Evolutionary conservation across 78 protist genomes (phyloP), one percentile per base, ranked within the genome.

Genomic region (Anaeramoeba flamelloides): DNA sequence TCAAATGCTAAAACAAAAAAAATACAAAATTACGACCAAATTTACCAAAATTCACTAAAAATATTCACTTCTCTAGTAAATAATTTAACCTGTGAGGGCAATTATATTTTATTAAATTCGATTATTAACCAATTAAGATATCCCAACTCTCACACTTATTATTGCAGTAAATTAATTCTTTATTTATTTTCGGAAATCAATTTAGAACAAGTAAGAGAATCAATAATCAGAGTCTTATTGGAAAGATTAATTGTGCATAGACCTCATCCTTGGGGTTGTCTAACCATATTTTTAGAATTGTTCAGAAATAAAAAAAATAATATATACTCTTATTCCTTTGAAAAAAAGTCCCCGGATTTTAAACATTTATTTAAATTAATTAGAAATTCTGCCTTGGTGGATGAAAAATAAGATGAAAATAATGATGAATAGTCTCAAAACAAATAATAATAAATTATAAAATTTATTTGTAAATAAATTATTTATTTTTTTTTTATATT

Each of bases 191-290:
- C 17, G 89, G 12, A 90, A 88, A 40, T 40, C 86, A 33, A 37
- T 53, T 38, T 79, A 86, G 69, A 93, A 17, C 8, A 53, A 8
- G 34, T 53, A 8, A 53, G 17, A 17, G 82, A 65, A 30, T 36
- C 69, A 36, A 40, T 83, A 26, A 39, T 86, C 31, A 84, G 98
- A 34, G 98, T 97, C 12, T 89, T 97, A 39, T 81, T 95, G 31
- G 99, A 95, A 86, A 88, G 99, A 64, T 83, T 94, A 36, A 86
- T 97, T 34, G 94, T 87, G 69, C 82, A 86, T 82, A 88, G 91
- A 64, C 98, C 98, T 30, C 97, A 94, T 88, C 98, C 98, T 39
- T 97, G 99, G 99, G 99, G 99, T 22, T 74, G 95, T 34, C 87
- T 97, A 41, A 88, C 92, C 85, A 95, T 97, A 36, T 94, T 95